Base-by-base conservation (phyloP, 2,329 filamentous ascomycete species). In the Sporothrix globosa region DNA sequence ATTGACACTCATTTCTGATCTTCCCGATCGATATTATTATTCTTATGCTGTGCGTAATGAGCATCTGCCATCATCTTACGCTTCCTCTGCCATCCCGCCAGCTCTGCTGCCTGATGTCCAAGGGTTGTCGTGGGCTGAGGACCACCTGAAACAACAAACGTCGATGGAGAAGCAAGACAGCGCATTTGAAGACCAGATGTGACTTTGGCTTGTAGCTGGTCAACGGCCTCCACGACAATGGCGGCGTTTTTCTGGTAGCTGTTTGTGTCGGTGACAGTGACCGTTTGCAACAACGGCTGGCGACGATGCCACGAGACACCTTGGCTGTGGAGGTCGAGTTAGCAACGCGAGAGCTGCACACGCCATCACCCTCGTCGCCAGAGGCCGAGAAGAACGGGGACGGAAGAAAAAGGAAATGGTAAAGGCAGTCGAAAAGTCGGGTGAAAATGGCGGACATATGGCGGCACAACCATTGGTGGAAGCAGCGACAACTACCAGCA, bases 321-420 rank as follows among this genome's bases (percentile, higher is more conserved):
- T 79, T 82, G 14, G 82, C 88, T 0, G 79, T 89, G 7, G 87
- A 88, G 68, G 77, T 89, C 3, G 86, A 88, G 75, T 76, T 89
- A 30, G 79, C 79, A 1, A 80, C 86, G 13, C 82, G 82, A 24
- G 87, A 89, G 75, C 84, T 82, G 48, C 69, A 70, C n/a, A 67
- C 67, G 9, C 50, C 58, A 30, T 54, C 58, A 19, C 73, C 73
- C 9, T 67, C 65, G 13, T 50, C 67, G 4, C 54, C 71, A 17
- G 52, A 56, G 13, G 5, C 3, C 30, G 30, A 30, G 30, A 30
- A 3, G 30, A 30, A 30, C 30, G 5, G 30, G 30, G 30, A 5
- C 30, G 5, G 30, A 30, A n/a, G n/a, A n/a, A n/a, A n/a, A n/a
- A n/a, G n/a, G n/a, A n/a, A n/a, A n/a, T n/a, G n/a, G 14, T 44